Conservation (phyloP, 305 asterid genomes). For the Rubia balearica region DNA sequence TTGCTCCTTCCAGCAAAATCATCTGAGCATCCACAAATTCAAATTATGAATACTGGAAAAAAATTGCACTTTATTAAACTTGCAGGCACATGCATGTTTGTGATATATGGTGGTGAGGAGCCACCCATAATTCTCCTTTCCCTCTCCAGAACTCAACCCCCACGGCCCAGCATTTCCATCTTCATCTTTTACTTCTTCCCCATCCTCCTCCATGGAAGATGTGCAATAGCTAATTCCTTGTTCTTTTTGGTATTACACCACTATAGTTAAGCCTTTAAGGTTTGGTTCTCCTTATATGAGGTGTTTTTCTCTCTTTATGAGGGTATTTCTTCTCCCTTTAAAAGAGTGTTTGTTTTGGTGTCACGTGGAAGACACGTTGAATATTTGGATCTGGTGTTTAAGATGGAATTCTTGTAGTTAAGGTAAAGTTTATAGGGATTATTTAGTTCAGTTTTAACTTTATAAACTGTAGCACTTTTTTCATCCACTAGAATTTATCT, state of each 20-base stretch:
- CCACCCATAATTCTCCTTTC: neutral
- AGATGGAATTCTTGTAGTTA: neutral
- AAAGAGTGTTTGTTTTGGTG: no score
- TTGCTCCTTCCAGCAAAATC: slow-evolving; percentile 51
- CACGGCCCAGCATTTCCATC: neutral
- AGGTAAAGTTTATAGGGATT: neutral
- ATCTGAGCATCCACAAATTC: slow-evolving; percentile 24
- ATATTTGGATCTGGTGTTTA: neutral
- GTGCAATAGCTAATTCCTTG: neutral
- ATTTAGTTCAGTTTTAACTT: neutral
- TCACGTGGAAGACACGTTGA: neutral
- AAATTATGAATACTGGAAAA: neutral
- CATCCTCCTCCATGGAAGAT: no score
- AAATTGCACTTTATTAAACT: neutral
- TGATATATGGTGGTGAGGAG: no score
- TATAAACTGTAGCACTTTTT: neutral
- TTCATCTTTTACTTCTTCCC: neutral
- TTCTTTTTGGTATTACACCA: neutral
- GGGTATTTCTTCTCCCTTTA: neutral
- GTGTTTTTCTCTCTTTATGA: neutral
- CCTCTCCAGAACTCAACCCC: neutral
- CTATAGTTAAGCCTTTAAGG: neutral
- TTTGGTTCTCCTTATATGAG: neutral
- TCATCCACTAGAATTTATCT: neutral
- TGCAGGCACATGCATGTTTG: neutral